Evolutionary conservation across 2,329 filamentous ascomycete genomes (phyloP).

Genomic region (Talaromyces sp.): DNA sequence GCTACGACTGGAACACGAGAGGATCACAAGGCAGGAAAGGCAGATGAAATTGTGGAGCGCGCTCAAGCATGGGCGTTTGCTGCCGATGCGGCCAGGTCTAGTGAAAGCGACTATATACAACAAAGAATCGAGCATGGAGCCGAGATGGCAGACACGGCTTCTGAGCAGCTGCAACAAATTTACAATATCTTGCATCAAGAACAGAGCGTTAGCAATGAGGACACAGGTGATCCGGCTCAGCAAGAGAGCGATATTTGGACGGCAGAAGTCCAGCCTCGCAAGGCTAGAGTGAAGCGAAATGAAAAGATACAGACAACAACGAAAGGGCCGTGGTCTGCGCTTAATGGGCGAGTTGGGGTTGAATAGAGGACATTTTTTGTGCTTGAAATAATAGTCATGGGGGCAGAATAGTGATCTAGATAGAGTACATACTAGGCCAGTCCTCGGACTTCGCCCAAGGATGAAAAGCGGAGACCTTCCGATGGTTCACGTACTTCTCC

Average conservation of each 20-base stretch:
- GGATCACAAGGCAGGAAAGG: slow-evolving; percentile 14
- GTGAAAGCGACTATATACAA: slow-evolving; percentile 33
- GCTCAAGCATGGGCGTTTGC: slow-evolving; percentile 43
- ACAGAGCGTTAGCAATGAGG: slow-evolving; percentile 24
- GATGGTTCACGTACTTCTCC: neutral
- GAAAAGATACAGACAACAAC: slow-evolving; percentile 27
- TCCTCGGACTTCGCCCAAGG: slow-evolving; percentile 4
- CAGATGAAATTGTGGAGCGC: slow-evolving; percentile 31
- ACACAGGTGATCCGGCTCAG: slow-evolving; percentile 18
- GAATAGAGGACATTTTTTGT: neutral
- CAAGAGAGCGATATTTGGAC: slow-evolving; percentile 32
- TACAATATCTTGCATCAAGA: slow-evolving; percentile 36
- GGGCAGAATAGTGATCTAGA: neutral
- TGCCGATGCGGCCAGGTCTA: slow-evolving; percentile 31
- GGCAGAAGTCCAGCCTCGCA: slow-evolving; percentile 26
- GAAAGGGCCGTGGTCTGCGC: slow-evolving; percentile 34
- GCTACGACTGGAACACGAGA: slow-evolving; percentile 17
- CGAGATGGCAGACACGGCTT: slow-evolving; percentile 30
- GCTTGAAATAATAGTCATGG: neutral
- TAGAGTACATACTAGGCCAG: neutral
- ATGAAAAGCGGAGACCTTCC: slow-evolving; percentile 10
- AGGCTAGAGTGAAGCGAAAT: slow-evolving; percentile 19
- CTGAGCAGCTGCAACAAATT: slow-evolving; percentile 30
- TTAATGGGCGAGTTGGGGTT: slow-evolving; percentile 34
- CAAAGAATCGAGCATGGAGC: slow-evolving; percentile 30